phyloP scores from a whole-genome alignment of 2,329 filamentous ascomycete genomes.

The Neofusicoccum parvum region DNA sequence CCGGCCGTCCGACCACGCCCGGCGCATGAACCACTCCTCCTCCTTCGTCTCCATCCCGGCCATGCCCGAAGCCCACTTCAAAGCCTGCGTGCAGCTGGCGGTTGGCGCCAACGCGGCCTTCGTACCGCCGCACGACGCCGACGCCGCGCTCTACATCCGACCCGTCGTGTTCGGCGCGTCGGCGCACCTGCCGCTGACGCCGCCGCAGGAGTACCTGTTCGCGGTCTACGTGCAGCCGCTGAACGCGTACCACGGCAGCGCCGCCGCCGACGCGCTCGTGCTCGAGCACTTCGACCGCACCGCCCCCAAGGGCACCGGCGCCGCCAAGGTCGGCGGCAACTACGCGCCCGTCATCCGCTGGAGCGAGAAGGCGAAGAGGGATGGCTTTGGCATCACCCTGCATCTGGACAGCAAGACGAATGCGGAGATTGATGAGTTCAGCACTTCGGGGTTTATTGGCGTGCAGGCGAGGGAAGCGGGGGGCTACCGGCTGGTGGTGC shows the following conservation, averaged over 20 bases:
- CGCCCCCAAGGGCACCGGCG: conserved; percentile 36
- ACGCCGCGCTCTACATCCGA: conserved; percentile 39
- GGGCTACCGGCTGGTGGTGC: conserved; percentile 31
- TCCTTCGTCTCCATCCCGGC: conserved; percentile 35
- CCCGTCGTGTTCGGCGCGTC: conserved; percentile 37
- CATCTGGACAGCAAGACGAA: conserved; percentile 37
- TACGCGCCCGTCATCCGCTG: conserved; percentile 41
- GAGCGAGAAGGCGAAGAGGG: conserved; percentile 31
- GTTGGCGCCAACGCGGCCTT: conserved; percentile 32
- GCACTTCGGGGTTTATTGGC: conserved; percentile 38
- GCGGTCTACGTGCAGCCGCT: conserved; percentile 35
- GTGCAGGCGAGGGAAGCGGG: conserved; percentile 27
- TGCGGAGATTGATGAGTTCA: conserved; percentile 41
- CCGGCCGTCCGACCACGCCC: conserved; percentile 34
- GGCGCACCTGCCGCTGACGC: conserved; percentile 29
- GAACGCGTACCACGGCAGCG: conserved; percentile 31
- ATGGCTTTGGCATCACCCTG: conserved; percentile 38
- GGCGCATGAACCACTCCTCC: conserved; percentile 33
- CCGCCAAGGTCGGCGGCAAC: conserved; percentile 41
- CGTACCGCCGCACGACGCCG: conserved; percentile 31
- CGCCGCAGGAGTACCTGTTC: conserved; percentile 32
- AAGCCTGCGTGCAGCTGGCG: conserved; percentile 30
- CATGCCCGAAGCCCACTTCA: conserved; percentile 33
- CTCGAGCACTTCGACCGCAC: conserved; percentile 40
- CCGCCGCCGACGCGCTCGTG: conserved; percentile 33